Conservation (phyloP, 352 stramenopile species). For the Peronosclerospora sorghi region DNA sequence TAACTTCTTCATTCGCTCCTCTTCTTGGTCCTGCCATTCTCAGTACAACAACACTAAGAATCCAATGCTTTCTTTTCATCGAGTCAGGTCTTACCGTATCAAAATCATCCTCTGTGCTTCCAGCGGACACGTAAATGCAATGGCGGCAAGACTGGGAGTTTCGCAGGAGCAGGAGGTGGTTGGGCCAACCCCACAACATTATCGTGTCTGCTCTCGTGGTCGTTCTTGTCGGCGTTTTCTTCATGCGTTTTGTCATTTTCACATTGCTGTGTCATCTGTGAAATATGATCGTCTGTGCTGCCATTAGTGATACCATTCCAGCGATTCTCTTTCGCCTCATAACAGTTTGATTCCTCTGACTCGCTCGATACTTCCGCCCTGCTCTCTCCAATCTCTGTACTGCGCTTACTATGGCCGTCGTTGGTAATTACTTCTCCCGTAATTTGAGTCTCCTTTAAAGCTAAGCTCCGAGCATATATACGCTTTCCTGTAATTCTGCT, state of each 20-base stretch:
- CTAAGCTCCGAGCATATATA: conserved; percentile 1
- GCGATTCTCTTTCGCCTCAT: conserved; percentile 8
- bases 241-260: conserved; percentile 12
- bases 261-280: neutral
- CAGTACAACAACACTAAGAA: conserved; percentile 3
- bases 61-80: neutral
- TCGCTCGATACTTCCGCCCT: conserved; percentile 46
- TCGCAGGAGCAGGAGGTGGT: conserved; percentile 18
- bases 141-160: conserved; percentile 15
- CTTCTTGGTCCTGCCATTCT: conserved; percentile 31
- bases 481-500: conserved; percentile 1
- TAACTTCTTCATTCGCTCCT: conserved; percentile 41
- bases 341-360: conserved; percentile 38
- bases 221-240: conserved; percentile 7
- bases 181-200: conserved; percentile 10
- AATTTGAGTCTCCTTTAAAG: conserved; percentile 1
- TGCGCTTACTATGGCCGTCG: conserved; percentile 13
- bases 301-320: conserved; percentile 5
- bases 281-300: neutral
- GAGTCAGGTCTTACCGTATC: conserved; percentile 25
- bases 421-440: conserved; percentile 2
- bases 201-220: conserved; percentile 7
- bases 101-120: conserved; percentile 39
- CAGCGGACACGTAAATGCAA: conserved; percentile 2
- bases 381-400: conserved; percentile 33